These are phyloP conservation scores for Penicillium canariense DNA, from an alignment of 495 filamentous ascomycete species.

Conservation along the genomic window DNA sequence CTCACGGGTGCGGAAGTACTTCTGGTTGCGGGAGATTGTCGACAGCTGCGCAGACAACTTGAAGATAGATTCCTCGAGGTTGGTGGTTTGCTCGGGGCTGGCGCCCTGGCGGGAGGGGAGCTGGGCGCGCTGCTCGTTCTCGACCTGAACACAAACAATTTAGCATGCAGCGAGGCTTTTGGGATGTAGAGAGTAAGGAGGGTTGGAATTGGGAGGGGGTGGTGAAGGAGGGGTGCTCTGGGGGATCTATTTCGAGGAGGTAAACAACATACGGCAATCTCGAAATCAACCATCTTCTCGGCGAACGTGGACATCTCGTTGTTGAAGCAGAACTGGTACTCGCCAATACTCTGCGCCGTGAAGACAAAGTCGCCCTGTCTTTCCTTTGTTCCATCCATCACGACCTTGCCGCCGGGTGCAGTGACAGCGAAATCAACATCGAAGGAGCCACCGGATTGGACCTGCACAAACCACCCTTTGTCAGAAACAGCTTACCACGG, in stretches of 20 bases:
- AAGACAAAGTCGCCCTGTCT: slow-evolving; percentile 98
- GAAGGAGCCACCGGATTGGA: slow-evolving; percentile 94
- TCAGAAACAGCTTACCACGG: slow-evolving; percentile 4
- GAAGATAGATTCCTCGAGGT: slow-evolving; percentile 91
- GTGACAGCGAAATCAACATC: slow-evolving; percentile 90
- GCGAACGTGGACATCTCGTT: slow-evolving; percentile 98
- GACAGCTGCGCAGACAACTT: slow-evolving; percentile 91
- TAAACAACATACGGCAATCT: slow-evolving; percentile 74
- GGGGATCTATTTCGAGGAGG: neutral
- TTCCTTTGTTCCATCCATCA: slow-evolving; percentile 88
- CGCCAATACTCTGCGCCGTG: slow-evolving; percentile 87
- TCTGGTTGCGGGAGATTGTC: slow-evolving; percentile 96
- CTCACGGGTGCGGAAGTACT: slow-evolving; percentile 98
- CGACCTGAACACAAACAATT: slow-evolving; percentile 59
- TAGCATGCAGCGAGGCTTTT: slow-evolving; percentile 7
- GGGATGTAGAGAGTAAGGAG: neutral
- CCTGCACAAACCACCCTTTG: slow-evolving; percentile 47
- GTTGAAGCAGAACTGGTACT: slow-evolving; percentile 97
- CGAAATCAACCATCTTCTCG: slow-evolving; percentile 98
- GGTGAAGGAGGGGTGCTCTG: neutral
- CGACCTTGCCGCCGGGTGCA: slow-evolving; percentile 76
- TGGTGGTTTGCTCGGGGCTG: slow-evolving; percentile 84
- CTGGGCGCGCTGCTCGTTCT: slow-evolving; percentile 81
- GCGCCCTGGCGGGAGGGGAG: slow-evolving; percentile 90
- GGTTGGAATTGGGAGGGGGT: neutral